A percentile compares a stretch with the other conserved stretches of the same genome.
phyloP scores from a whole-genome alignment of 2,329 filamentous ascomycete species.

The Pyricularia pennisetigena region DNA sequence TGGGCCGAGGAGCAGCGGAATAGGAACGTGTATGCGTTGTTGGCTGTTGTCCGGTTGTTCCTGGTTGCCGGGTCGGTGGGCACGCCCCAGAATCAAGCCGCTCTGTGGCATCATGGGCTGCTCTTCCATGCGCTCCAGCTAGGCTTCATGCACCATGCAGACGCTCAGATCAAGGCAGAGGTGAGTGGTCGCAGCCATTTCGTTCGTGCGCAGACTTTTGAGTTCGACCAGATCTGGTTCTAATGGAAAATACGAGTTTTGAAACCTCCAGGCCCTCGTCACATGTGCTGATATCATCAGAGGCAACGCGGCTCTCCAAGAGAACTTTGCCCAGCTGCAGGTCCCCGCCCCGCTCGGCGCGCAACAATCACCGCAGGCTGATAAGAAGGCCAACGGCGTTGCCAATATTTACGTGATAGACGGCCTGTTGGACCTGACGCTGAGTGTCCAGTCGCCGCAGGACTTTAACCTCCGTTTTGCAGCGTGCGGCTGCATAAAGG shows the following conservation, averaged over 20 bases:
- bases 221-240: conserved; percentile 1
- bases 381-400: conserved; percentile 30
- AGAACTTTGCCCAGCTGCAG: conserved; percentile 79
- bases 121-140: conserved; percentile 72
- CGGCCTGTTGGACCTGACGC: conserved; percentile 72
- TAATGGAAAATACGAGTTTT: conserved; percentile 5
- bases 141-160: conserved; percentile 65
- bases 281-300: conserved; percentile 85
- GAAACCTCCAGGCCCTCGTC: conserved; percentile 52
- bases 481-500: conserved; percentile 83
- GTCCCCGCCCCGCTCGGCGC: conserved; percentile 49
- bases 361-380: conserved; percentile 24
- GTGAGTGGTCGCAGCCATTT: conserved; percentile 27
- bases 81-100: conserved; percentile 72
- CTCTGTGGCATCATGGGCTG: conserved; percentile 77
- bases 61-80: conserved; percentile 70
- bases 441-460: conserved; percentile 56
- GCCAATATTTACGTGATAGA: conserved; percentile 82
- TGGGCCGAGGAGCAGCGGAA: conserved; percentile 74
- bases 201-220: conserved; percentile 1
- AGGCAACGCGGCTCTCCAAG: conserved; percentile 70
- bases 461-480: conserved; percentile 75
- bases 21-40: conserved; percentile 83
- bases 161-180: conserved; percentile 73
- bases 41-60: conserved; percentile 81